Evolutionary conservation across 805 yeast species (phyloP).

Genomic region (Pichia gijzeniarum): DNA sequence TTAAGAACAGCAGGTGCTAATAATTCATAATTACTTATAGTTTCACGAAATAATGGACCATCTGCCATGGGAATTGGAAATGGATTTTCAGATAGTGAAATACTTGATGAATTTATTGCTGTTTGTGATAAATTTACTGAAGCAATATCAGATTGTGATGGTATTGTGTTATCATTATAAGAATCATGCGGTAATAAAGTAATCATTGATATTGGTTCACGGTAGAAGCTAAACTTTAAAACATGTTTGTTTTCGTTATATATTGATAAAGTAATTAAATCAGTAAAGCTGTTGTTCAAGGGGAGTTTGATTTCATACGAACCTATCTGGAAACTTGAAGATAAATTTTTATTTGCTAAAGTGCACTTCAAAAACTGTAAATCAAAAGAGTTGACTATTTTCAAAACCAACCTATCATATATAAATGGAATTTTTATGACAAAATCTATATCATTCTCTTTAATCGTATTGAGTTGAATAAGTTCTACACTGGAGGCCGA

Average conservation of each 20-base stretch:
- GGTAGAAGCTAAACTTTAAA: conserved; percentile 1
- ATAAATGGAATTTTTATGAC: conserved; percentile 1
- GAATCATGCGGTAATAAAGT: background rate
- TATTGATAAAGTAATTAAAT: background rate
- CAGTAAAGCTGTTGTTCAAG: conserved; percentile 1
- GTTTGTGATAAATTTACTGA: too few species aligned
- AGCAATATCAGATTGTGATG: background rate
- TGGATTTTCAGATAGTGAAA: conserved; percentile 14
- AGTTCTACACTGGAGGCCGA: background rate
- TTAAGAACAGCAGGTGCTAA: conserved; percentile 19
- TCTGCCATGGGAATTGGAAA: conserved; percentile 31
- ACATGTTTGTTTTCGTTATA: background rate
- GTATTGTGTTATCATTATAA: background rate
- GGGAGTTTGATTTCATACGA: conserved; percentile 8
- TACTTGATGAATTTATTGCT: background rate
- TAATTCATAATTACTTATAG: conserved; percentile 24
- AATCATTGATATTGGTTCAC: conserved; percentile 1
- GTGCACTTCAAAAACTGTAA: conserved; percentile 1
- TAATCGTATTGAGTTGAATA: background rate
- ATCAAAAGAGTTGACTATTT: background rate
- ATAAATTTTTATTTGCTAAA: background rate
- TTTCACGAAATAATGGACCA: conserved; percentile 32
- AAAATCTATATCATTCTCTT: background rate
- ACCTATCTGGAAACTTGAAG: background rate
- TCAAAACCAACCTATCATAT: conserved; percentile 5